Conservation (phyloP, 2,329 filamentous ascomycete genomes). For the Verticillium albo-atrum region DNA sequence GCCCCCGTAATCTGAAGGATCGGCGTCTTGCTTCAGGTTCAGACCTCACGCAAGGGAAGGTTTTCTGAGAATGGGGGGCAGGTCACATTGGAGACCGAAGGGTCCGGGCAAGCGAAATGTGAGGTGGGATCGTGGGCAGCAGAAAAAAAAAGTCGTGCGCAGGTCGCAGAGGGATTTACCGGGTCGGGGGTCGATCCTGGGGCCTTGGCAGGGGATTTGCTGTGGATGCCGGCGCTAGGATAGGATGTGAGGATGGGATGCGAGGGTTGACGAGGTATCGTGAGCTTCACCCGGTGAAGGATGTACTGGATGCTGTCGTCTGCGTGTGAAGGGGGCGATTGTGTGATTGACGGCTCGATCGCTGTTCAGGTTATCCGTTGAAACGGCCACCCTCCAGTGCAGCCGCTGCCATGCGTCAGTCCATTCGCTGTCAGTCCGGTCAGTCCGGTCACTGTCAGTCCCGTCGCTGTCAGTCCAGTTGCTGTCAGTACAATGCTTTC, state of each 20-base stretch:
- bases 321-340: background rate
- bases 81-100: background rate
- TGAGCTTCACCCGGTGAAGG: background rate
- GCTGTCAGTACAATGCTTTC: background rate
- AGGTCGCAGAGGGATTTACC: background rate
- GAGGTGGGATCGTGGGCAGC: background rate
- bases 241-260: background rate
- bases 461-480: too few species aligned
- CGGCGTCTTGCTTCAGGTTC: background rate
- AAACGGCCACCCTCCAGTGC: background rate
- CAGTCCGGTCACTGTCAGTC: background rate
- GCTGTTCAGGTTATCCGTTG: background rate
- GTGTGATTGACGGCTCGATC: background rate
- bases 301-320: background rate
- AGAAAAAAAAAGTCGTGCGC: background rate
- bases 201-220: background rate
- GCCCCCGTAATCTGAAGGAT: background rate
- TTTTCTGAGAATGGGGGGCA: background rate
- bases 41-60: background rate
- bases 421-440: background rate
- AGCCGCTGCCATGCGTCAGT: background rate
- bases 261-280: background rate
- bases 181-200: background rate
- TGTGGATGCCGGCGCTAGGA: background rate
- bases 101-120: background rate